Percentiles rank a stretch among this genome's conserved stretches.
These are phyloP conservation scores for Beauveria caledonica DNA, from an alignment of 2,329 filamentous ascomycete genomes.

Conservation along the genomic window DNA sequence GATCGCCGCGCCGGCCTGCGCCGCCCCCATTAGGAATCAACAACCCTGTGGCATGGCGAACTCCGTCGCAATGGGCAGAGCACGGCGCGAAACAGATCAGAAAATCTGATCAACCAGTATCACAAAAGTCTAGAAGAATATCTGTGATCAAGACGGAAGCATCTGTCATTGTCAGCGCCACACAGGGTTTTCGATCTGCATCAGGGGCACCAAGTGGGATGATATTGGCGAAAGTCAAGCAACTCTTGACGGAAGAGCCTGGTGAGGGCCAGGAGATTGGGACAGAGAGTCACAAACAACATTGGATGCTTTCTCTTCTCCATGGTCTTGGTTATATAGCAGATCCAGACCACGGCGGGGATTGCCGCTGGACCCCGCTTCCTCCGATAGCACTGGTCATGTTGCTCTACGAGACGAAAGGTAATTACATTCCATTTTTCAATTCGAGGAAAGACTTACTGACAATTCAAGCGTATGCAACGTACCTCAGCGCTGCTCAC, in stretches of 20 bases:
- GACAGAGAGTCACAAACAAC: slow-evolving; percentile 46
- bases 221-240: slow-evolving; percentile 14
- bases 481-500: slow-evolving; percentile 40
- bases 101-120: background rate
- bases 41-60: slow-evolving; percentile 11
- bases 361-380: background rate
- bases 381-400: background rate
- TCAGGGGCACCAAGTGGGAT: slow-evolving; percentile 11
- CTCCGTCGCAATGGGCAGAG: slow-evolving; percentile 6
- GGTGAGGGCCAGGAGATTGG: slow-evolving; percentile 42
- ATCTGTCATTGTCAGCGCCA: background rate
- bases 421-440: background rate
- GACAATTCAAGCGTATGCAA: slow-evolving; percentile 22
- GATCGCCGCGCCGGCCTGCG: slow-evolving; percentile 11
- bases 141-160: background rate
- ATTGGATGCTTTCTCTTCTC: slow-evolving; percentile 54
- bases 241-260: background rate
- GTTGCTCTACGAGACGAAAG: slow-evolving; percentile 8
- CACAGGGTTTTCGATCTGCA: slow-evolving; percentile 11
- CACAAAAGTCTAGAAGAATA: background rate
- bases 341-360: background rate
- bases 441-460: background rate
- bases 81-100: background rate
- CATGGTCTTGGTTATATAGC: slow-evolving; percentile 30
- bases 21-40: slow-evolving; percentile 3